Conservation (phyloP, 2,329 filamentous ascomycete species). For the Ilyonectria mors-panacis region DNA sequence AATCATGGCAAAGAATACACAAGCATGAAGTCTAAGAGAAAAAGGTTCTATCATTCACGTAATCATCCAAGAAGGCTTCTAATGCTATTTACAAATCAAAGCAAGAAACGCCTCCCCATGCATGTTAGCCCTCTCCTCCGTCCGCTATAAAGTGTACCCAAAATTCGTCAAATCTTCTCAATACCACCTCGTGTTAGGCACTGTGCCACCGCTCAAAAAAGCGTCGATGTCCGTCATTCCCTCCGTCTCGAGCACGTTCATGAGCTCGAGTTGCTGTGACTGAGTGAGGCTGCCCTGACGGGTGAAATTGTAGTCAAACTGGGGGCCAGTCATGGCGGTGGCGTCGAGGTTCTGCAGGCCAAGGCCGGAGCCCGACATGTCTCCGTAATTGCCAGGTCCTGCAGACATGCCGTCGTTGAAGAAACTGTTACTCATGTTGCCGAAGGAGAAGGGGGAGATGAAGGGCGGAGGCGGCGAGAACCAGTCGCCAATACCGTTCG, state of each 20-base stretch:
- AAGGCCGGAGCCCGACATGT: conserved; percentile 49
- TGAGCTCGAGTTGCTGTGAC: conserved; percentile 86
- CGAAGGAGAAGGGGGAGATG: conserved; percentile 67
- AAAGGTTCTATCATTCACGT: conserved; percentile 14
- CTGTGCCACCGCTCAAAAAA: conserved; percentile 63
- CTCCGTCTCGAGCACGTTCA: conserved; percentile 83
- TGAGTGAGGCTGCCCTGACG: conserved; percentile 81
- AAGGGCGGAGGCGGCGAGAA: conserved; percentile 68
- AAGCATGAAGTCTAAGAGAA: too few relatives aligned
- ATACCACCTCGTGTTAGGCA: conserved; percentile 53
- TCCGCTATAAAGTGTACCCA: conserved; percentile 25
- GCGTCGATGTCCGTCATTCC: conserved; percentile 74
- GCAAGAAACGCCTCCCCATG: conserved; percentile 32
- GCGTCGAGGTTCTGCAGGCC: conserved; percentile 52
- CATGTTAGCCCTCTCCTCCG: conserved; percentile 20
- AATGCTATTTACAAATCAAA: conserved; percentile 34
- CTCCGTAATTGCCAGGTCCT: conserved; percentile 48
- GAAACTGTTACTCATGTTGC: conserved; percentile 57
- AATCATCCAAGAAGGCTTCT: conserved; percentile 24
- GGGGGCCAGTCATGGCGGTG: conserved; percentile 44
- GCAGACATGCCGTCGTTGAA: conserved; percentile 57
- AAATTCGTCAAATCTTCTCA: conserved; percentile 30
- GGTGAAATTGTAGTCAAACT: conserved; percentile 58
- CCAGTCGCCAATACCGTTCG: conserved; percentile 64
- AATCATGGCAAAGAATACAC: not conserved